These are phyloP conservation scores for Globisporangium canariense DNA, from an alignment of 352 stramenopile species.

Conservation along the genomic window DNA sequence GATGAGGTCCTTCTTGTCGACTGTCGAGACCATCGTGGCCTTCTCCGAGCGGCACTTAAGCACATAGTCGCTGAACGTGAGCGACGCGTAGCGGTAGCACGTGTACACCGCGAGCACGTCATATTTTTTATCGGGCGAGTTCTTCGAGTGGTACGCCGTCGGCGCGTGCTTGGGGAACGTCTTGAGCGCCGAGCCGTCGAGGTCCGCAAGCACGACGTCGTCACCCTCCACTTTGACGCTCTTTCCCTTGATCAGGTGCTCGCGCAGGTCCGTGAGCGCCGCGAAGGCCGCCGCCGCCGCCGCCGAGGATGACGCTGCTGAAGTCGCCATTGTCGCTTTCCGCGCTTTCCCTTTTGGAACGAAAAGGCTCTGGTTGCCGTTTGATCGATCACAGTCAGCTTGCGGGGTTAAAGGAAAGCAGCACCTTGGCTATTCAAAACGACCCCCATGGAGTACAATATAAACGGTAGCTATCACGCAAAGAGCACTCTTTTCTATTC, in stretches of 20 bases:
- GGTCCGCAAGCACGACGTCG: conserved; percentile 55
- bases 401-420: neutral
- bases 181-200: conserved; percentile 40
- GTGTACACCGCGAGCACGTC: conserved; percentile 78
- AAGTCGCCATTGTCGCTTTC: neutral
- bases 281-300: conserved; percentile 30
- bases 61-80: conserved; percentile 84
- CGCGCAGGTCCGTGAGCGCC: conserved; percentile 48
- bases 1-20: conserved; percentile 88
- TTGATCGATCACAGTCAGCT: neutral
- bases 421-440: neutral
- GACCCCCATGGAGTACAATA: neutral
- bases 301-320: neutral
- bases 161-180: conserved; percentile 60
- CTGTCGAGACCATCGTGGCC: conserved; percentile 76
- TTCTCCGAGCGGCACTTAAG: conserved; percentile 79
- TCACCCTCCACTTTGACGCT: conserved; percentile 51
- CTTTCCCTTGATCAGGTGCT: conserved; percentile 76
- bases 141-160: conserved; percentile 83
- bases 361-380: neutral
- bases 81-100: conserved; percentile 68
- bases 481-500: neutral
- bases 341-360: neutral
- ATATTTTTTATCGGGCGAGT: conserved; percentile 71
- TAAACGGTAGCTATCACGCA: neutral